A percentile compares a stretch with the other conserved stretches of the same genome.
These are phyloP conservation scores for Trifolium pratense DNA, from an alignment of 306 rosid species.

Conservation along the genomic window DNA sequence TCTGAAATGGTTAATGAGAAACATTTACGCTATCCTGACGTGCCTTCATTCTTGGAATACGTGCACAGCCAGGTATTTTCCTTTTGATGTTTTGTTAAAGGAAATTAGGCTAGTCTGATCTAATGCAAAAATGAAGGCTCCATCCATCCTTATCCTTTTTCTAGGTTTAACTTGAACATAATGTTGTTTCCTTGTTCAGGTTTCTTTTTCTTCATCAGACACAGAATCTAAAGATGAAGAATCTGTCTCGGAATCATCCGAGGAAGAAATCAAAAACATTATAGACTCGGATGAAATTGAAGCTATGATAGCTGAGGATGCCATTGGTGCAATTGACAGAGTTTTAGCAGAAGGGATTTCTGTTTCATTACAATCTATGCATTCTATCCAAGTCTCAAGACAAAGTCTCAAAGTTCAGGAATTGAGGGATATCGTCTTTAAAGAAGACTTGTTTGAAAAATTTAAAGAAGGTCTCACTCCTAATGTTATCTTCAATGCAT, in stretches of 20 bases:
- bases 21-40: not conserved
- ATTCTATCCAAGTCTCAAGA: not conserved
- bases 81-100: not conserved
- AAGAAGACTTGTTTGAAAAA: not conserved
- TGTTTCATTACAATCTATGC: not conserved
- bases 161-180: not conserved
- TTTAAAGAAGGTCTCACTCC: not conserved
- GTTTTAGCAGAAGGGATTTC: not conserved
- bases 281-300: not conserved
- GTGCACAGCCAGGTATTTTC: not conserved
- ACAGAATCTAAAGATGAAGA: not conserved
- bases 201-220: not conserved
- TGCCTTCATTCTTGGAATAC: not conserved
- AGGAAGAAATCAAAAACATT: too few relatives aligned
- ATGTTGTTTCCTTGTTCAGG: not conserved
- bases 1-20: not conserved
- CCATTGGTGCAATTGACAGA: not conserved
- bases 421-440: not conserved
- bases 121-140: not conserved
- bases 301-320: not conserved
- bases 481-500: not conserved
- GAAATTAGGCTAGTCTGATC: not conserved
- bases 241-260: too few relatives aligned
- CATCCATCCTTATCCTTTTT: not conserved
- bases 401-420: not conserved